These are phyloP conservation scores for Epichloe elymi DNA, from an alignment of 2,329 filamentous ascomycete genomes.

Conservation along the genomic window DNA sequence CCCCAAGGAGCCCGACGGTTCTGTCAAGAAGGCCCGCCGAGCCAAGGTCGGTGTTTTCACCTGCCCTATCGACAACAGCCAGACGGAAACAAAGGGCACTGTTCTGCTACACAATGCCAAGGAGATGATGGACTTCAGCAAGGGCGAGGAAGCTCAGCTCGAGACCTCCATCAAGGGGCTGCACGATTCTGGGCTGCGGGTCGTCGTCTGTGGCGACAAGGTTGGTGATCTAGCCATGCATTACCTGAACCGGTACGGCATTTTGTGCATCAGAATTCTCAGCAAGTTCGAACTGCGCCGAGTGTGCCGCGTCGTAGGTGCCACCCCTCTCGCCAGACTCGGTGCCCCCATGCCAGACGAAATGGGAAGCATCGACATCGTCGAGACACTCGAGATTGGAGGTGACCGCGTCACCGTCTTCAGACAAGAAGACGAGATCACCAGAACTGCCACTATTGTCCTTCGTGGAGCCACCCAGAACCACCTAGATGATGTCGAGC, in stretches of 20 bases:
- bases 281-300: conserved; percentile 96
- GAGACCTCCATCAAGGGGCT: conserved; percentile 90
- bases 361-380: conserved; percentile 88
- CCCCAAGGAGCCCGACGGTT: conserved; percentile 83
- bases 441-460: conserved; percentile 86
- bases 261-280: conserved; percentile 90
- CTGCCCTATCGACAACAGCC: conserved; percentile 86
- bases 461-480: conserved; percentile 94
- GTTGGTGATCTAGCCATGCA: conserved; percentile 92
- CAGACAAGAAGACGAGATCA: conserved; percentile 86
- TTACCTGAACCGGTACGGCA: conserved; percentile 95
- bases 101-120: conserved; percentile 93
- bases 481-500: conserved; percentile 92
- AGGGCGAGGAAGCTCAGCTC: conserved; percentile 86
- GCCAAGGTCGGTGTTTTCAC: conserved; percentile 96
- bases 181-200: conserved; percentile 82
- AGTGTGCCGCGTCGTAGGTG: conserved; percentile 89
- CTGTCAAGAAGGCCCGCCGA: conserved; percentile 77
- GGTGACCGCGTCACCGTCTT: conserved; percentile 97
- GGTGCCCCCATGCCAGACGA: conserved; percentile 99
- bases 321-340: conserved; percentile 87
- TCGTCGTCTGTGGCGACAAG: conserved; percentile 84
- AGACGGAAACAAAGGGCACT: conserved; percentile 98
- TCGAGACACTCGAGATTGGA: conserved; percentile 95
- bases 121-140: conserved; percentile 98